Evolutionary conservation across 2,329 filamentous ascomycete species (phyloP), one percentile per base, ranked within the genome.

Genomic region (Trichoderma simmonsii): DNA sequence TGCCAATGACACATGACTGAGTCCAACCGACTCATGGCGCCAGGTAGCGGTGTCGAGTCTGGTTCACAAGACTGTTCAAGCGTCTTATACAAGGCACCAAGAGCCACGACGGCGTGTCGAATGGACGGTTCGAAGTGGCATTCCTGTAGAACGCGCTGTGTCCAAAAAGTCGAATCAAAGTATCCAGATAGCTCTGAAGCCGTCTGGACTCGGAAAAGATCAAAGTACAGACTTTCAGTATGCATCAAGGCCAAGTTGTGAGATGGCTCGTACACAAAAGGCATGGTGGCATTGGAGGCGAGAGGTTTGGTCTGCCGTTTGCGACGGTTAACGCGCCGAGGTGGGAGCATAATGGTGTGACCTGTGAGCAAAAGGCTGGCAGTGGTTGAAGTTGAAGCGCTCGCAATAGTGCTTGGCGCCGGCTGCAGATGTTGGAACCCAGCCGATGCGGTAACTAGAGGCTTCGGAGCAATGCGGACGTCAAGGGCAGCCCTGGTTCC

Each of bases 161-260:
- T 89, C 90, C 90, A 92, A 77, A 92, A 92, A 2, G 86, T 83
- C 24, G 86, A 87, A 77, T 91, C 88, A 73, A 92, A 92, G 77
- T 90, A 92, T 14, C 90, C 90, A 0, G 90, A 91, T 7, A 92
- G 81, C 76, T 91, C 89, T 61, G 82, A 86, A 1, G 89, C 88
- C 0, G 90, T 91, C 57, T 88, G 87, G 30, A 86, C 82, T 56
- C 86, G 86, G 75, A 92, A 91, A 14, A 91, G 80, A 71, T 89
- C 85, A 76, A 91, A 91, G 75, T 91, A 91, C 63, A 86, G 84
- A 21, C 83, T 84, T 73, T 92, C 89, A 62, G 83, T 81, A 6
- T 83, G 80, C 68, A 82, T 80, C 34, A 90, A 84, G 8, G 85
- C 81, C n/a, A 89, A 80, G 26, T 78, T 81, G 24, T 71, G 36